A percentile compares a stretch with the other conserved stretches of the same genome.
Conservation (phyloP, 169 alveolate genomes). For the Sarcocystis neurona region DNA sequence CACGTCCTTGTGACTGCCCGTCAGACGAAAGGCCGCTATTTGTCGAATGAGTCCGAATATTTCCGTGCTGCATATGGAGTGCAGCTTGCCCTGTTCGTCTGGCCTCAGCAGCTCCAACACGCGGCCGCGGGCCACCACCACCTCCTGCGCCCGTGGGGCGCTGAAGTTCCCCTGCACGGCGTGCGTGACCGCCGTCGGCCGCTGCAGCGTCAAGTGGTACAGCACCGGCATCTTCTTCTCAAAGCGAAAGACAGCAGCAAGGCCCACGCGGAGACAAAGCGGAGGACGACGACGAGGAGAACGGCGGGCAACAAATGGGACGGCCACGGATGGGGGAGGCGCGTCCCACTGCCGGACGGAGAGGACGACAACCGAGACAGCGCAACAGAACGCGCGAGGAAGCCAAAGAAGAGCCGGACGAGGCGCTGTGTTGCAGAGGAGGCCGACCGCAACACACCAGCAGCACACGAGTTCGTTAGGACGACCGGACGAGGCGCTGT, state of each 20-base stretch:
- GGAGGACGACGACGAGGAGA: not conserved
- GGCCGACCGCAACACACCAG: too few species aligned
- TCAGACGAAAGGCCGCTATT: conserved; percentile 91
- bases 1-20: conserved; percentile 89
- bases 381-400: not conserved
- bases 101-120: conserved; percentile 91
- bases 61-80: conserved; percentile 88
- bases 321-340: not conserved
- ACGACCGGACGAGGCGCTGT: too few species aligned
- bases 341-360: not conserved
- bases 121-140: conserved; percentile 95
- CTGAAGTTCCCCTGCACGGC: conserved; percentile 98
- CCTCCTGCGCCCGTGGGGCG: conserved; percentile 96
- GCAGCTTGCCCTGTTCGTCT: conserved; percentile 92
- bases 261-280: not conserved
- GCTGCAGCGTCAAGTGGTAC: conserved; percentile 95
- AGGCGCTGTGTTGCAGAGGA: too few species aligned
- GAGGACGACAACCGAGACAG: not conserved
- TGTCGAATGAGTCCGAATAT: conserved; percentile 92
- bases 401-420: not conserved
- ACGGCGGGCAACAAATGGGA: not conserved
- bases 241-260: not conserved
- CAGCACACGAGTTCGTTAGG: too few species aligned
- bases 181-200: conserved; percentile 94
- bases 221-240: conserved; percentile 92